Conservation (phyloP, 1,284 basidiomycete species). For the Boletellus deceptivus region DNA sequence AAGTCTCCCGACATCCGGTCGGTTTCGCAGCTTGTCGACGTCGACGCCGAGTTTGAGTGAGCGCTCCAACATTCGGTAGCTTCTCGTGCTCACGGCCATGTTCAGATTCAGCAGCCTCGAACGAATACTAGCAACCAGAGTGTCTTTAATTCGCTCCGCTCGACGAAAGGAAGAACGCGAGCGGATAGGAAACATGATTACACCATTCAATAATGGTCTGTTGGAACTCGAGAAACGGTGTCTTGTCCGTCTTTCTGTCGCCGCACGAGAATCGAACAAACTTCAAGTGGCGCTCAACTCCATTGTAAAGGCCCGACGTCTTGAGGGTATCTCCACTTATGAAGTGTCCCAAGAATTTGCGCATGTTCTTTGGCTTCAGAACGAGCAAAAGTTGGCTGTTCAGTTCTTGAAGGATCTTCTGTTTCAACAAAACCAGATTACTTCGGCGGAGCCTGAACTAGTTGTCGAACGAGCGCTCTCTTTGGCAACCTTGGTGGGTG, state of each 20-base stretch:
- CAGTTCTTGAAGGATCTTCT: conserved; percentile 63
- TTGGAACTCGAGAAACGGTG: conserved; percentile 67
- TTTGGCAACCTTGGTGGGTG: conserved; percentile 59
- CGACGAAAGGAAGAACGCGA: conserved; percentile 62
- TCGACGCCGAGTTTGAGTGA: conserved; percentile 69
- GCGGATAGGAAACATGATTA: conserved; percentile 69
- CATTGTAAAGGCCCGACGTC: conserved; percentile 68
- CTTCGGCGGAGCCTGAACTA: conserved; percentile 14
- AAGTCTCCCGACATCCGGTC: conserved; percentile 36
- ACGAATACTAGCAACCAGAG: conserved; percentile 76
- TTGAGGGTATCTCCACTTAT: conserved; percentile 51
- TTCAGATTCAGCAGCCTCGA: conserved; percentile 78
- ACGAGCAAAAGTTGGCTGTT: conserved; percentile 83
- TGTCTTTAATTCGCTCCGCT: conserved; percentile 75
- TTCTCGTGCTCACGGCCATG: conserved; percentile 13
- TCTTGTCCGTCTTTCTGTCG: conserved; percentile 70
- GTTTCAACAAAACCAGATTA: conserved; percentile 14
- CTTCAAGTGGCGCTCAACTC: conserved; percentile 87
- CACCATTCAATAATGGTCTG: conserved; percentile 53
- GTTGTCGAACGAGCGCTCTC: conserved; percentile 44
- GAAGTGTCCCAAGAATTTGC: conserved; percentile 82
- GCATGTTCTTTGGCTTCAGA: conserved; percentile 85
- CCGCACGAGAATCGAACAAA: conserved; percentile 70
- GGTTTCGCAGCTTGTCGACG: conserved; percentile 46
- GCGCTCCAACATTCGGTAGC: conserved; percentile 3